These are phyloP conservation scores for Spathaspora hagerdaliae DNA, from an alignment of 805 yeast species.

Conservation along the genomic window DNA sequence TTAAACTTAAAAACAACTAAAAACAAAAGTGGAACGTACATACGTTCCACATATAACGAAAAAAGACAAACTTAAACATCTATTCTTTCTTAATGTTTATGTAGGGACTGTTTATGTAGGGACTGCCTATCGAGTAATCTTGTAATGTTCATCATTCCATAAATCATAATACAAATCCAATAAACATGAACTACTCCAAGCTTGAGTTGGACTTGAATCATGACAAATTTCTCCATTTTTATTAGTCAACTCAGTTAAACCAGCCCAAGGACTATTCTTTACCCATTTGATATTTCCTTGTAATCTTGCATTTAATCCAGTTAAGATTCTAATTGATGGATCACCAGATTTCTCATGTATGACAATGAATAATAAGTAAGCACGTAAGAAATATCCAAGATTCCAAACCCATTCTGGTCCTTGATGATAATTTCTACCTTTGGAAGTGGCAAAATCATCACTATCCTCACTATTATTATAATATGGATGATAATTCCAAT, in stretches of 20 bases:
- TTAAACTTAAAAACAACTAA: too few relatives aligned
- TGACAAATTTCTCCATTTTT: conserved; percentile 76
- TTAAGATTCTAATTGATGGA: conserved; percentile 52
- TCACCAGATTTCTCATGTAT: conserved; percentile 17
- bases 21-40: too few relatives aligned
- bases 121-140: neutral
- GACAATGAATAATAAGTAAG: conserved; percentile 56
- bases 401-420: conserved; percentile 99
- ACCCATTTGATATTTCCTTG: conserved; percentile 69
- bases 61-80: neutral
- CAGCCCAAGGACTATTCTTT: conserved; percentile 81
- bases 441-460: conserved; percentile 85
- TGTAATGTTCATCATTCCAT: conserved; percentile 24
- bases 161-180: conserved; percentile 74
- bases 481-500: conserved; percentile 87
- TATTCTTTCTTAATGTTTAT: neutral
- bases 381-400: conserved; percentile 81
- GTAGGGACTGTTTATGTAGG: too few relatives aligned
- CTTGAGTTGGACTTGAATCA: conserved; percentile 94
- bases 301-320: conserved; percentile 51
- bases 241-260: conserved; percentile 87
- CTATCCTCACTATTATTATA: conserved; percentile 78
- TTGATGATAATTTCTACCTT: conserved; percentile 96
- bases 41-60: neutral
- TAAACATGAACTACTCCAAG: conserved; percentile 90